Base-by-base conservation (phyloP, 2,329 filamentous ascomycete genomes). In the Clonostachys sp. region DNA sequence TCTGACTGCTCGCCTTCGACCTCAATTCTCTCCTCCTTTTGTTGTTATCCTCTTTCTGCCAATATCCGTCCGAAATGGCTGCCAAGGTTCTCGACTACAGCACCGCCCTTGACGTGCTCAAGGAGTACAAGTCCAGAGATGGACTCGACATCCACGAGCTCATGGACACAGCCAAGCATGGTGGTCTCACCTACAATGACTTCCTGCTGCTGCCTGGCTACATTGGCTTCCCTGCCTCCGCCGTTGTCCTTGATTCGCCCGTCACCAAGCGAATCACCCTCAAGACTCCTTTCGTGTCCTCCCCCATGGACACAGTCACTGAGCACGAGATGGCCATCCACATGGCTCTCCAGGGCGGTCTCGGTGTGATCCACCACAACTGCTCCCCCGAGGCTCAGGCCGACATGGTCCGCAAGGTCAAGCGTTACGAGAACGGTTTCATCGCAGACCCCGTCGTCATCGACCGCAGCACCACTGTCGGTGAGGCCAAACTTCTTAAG, bases 301-400 rank as follows among this genome's bases (percentile, higher is more conserved):
- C 94, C 38, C 94, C 95, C 61, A 99, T 99, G 94, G 94, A 99
- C 75, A 99, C 94, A 10, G 94, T 99, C 66, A 99, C 95, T 41
- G 94, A 99, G 77, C 89, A 96, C 74, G 92, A 95, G 68, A 99
- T 99, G 95, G 95, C 94, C 55, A 97, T 99, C 61, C 89, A 96
- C 74, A 96, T 95, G 80, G 89, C 89, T 45, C 80, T 94, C 34
- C 86, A 94, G 64, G 89, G 89, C 60, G 89, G 89, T 61, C 77
- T 95, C 16, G 89, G 94, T 73, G 91, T 99, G 59, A 95, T 99
- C 58, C 94, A 99, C 78, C 94, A 99, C 82, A 99, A 99, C 78
- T 99, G 94, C 81, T 94, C 91, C n/a, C 82, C 91, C 33, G 90
- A 97, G 30, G 89, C 89, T 48, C 94, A 99, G 77, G 94, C 94